Evolutionary conservation across 2,329 filamentous ascomycete species (phyloP).

Genomic region (Microdochium paspali): DNA sequence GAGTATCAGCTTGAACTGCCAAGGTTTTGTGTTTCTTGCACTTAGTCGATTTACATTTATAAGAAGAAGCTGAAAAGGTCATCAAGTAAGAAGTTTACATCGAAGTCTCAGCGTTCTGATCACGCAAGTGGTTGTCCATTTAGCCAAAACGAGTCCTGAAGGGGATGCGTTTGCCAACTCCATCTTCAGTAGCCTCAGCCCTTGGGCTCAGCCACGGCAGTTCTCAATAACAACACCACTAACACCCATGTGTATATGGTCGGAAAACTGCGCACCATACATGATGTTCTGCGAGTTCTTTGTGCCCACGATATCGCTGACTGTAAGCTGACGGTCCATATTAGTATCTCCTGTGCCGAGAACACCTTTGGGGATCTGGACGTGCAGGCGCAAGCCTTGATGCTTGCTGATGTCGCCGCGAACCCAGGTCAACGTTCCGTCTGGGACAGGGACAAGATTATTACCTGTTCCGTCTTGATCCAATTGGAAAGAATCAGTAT

Average conservation of each 20-base stretch:
- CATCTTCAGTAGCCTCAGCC: too few relatives aligned
- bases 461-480: constrained; percentile 1
- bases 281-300: not conserved
- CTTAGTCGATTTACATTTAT: too few relatives aligned
- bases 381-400: not conserved
- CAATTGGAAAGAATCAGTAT: not conserved
- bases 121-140: too few relatives aligned
- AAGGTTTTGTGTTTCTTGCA: too few relatives aligned
- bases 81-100: too few relatives aligned
- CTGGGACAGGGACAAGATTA: not conserved
- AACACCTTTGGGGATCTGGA: not conserved
- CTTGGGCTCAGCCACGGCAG: not conserved
- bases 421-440: constrained; percentile 1
- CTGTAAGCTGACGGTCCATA: not conserved
- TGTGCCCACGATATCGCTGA: not conserved
- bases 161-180: too few relatives aligned
- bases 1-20: too few relatives aligned
- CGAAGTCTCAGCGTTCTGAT: too few relatives aligned
- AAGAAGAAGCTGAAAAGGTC: too few relatives aligned
- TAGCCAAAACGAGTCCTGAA: too few relatives aligned
- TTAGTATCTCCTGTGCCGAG: not conserved
- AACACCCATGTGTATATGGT: constrained; percentile 1
- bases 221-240: not conserved
- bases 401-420: constrained; percentile 1
- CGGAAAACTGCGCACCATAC: constrained; percentile 1